Evolutionary conservation across 2,329 filamentous ascomycete species (phyloP).

Genomic region (Trichoderma sp.): DNA sequence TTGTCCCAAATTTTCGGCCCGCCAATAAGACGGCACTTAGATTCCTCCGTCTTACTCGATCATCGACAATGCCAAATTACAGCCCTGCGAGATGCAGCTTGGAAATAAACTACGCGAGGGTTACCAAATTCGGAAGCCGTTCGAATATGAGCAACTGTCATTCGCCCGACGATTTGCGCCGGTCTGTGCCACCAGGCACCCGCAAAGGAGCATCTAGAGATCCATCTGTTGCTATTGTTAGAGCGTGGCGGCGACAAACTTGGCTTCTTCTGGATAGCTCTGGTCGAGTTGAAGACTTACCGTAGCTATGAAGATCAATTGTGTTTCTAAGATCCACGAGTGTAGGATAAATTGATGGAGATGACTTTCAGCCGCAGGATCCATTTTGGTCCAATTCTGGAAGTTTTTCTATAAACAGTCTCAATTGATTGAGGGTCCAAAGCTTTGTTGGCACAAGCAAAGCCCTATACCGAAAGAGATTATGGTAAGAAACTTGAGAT

Average conservation of each 20-base stretch:
- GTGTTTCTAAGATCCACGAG: not conserved
- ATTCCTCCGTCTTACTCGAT: conserved; percentile 10
- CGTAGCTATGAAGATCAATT: not conserved
- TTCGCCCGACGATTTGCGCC: not conserved
- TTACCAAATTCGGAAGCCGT: not conserved
- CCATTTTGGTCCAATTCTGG: not conserved
- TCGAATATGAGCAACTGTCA: not conserved
- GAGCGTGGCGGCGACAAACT: not conserved
- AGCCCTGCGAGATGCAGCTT: not conserved
- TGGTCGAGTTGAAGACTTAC: not conserved
- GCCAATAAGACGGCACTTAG: conserved; percentile 5
- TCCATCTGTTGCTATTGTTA: conserved; percentile 1
- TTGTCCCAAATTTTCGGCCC: not conserved
- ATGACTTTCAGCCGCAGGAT: not conserved
- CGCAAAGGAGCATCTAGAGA: not conserved
- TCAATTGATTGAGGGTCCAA: too few relatives aligned
- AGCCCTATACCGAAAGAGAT: not conserved
- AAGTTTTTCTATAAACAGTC: not conserved
- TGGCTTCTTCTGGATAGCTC: not conserved
- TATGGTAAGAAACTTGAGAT: not conserved
- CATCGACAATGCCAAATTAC: not conserved
- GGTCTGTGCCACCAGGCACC: not conserved
- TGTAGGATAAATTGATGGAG: not conserved
- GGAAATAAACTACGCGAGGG: not conserved
- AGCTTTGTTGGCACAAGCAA: not conserved